phyloP scores from a whole-genome alignment of 2,329 filamentous ascomycete species.

The Blastomyces silverae region DNA sequence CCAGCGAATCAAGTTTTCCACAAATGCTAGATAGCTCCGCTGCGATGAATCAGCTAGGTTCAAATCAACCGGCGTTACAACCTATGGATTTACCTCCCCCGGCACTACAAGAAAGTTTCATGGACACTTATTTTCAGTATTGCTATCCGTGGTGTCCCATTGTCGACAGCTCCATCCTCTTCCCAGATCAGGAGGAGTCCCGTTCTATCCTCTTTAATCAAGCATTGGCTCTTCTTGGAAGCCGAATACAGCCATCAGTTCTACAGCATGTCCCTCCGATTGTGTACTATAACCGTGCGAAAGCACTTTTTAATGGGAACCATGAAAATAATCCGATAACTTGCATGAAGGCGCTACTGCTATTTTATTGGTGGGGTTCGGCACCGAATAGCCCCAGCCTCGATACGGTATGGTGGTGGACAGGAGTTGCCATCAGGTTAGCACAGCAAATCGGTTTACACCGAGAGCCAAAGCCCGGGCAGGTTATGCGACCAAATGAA shows the following conservation, averaged over 20 bases:
- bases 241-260: constrained; percentile 40
- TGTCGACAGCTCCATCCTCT: constrained; percentile 31
- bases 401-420: constrained; percentile 45
- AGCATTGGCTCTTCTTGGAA: constrained; percentile 38
- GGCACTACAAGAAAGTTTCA: constrained; percentile 36
- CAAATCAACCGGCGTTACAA: not conserved
- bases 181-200: constrained; percentile 23
- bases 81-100: constrained; percentile 17
- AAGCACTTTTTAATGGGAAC: constrained; percentile 39
- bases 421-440: constrained; percentile 39
- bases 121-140: constrained; percentile 41
- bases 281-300: constrained; percentile 38
- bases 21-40: constrained; percentile 3
- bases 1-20: not conserved
- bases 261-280: constrained; percentile 37
- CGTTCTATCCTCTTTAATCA: constrained; percentile 34
- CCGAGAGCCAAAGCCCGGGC: constrained; percentile 31
- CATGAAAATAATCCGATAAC: constrained; percentile 36
- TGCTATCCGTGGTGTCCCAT: constrained; percentile 43
- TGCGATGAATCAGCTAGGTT: constrained; percentile 16
- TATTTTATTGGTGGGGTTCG: constrained; percentile 45
- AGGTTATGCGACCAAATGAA: constrained; percentile 21
- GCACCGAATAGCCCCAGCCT: constrained; percentile 36
- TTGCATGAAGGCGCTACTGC: constrained; percentile 33
- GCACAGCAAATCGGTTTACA: constrained; percentile 44